These are phyloP conservation scores for Aspergillus bertholletiae DNA, from an alignment of 495 filamentous ascomycete genomes.

Conservation along the genomic window DNA sequence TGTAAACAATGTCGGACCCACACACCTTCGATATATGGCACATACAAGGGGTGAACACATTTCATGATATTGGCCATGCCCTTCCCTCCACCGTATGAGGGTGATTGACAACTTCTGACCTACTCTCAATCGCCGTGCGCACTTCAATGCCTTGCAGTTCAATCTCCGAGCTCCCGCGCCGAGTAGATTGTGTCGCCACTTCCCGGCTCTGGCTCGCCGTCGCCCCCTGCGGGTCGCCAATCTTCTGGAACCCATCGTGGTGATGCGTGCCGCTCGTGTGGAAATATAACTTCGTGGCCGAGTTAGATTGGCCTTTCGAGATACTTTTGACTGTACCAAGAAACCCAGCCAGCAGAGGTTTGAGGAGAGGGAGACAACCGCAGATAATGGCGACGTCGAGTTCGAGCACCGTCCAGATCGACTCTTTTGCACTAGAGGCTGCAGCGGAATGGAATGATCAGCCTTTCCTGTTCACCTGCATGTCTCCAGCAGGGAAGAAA, in stretches of 20 bases:
- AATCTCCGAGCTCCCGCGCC: neutral
- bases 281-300: slow-evolving; percentile 9
- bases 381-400: slow-evolving; percentile 43
- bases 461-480: neutral
- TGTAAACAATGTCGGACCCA: too few species aligned
- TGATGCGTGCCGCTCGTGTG: slow-evolving; percentile 3
- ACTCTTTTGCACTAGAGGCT: slow-evolving; percentile 30
- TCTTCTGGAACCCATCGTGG: slow-evolving; percentile 9
- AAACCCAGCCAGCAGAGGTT: slow-evolving; percentile 11
- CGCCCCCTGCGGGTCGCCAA: slow-evolving; percentile 1
- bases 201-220: neutral
- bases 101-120: neutral
- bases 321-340: slow-evolving; percentile 9
- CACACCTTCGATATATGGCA: too few species aligned
- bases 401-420: slow-evolving; percentile 46
- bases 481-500: neutral
- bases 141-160: neutral
- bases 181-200: neutral
- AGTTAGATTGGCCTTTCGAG: slow-evolving; percentile 9
- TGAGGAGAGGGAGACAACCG: slow-evolving; percentile 38
- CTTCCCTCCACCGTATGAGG: too few species aligned
- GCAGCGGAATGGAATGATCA: neutral
- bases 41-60: too few species aligned
- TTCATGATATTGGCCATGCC: too few species aligned
- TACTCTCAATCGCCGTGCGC: neutral